Evolutionary conservation across 331 rosid genomes (phyloP).

Genomic region (Rhamnella rubrinervis): DNA sequence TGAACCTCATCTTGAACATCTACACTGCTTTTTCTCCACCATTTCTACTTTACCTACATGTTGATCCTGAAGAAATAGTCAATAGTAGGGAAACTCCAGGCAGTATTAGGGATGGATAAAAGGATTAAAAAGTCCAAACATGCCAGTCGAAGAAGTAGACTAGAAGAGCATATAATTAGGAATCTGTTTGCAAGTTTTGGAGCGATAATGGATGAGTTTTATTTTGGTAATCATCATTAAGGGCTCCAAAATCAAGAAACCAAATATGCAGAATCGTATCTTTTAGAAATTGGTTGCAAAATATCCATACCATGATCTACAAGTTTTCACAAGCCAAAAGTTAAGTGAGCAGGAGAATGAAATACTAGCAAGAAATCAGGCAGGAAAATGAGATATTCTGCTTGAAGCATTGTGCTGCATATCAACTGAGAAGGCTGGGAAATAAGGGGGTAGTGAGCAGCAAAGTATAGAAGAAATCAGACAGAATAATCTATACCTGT

Average conservation of each 20-base stretch:
- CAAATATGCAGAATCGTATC: not conserved
- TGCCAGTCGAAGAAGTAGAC: conserved; percentile 28
- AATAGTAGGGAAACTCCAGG: conserved; percentile 35
- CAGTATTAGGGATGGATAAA: conserved; percentile 19
- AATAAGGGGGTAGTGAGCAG: not conserved
- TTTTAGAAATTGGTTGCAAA: not conserved
- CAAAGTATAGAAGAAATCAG: not conserved
- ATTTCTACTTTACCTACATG: conserved; percentile 68
- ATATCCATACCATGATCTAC: not conserved
- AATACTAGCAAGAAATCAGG: not conserved
- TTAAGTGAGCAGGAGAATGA: conserved; percentile 8
- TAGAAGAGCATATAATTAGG: conserved; percentile 13
- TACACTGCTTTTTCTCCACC: conserved; percentile 64
- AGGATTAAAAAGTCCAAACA: conserved; percentile 11
- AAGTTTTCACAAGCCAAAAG: conserved; percentile 4
- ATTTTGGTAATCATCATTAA: not conserved
- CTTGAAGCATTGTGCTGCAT: not conserved
- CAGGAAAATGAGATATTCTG: not conserved
- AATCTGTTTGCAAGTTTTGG: conserved; percentile 1
- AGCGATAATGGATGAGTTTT: not conserved
- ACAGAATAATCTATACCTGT: no score
- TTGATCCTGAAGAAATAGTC: conserved; percentile 52
- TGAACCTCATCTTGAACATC: conserved; percentile 73
- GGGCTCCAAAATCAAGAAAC: conserved; percentile 13
- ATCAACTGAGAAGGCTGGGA: conserved; percentile 1